Conservation (phyloP, 257 asterid genomes). For the Ballota nigra region DNA sequence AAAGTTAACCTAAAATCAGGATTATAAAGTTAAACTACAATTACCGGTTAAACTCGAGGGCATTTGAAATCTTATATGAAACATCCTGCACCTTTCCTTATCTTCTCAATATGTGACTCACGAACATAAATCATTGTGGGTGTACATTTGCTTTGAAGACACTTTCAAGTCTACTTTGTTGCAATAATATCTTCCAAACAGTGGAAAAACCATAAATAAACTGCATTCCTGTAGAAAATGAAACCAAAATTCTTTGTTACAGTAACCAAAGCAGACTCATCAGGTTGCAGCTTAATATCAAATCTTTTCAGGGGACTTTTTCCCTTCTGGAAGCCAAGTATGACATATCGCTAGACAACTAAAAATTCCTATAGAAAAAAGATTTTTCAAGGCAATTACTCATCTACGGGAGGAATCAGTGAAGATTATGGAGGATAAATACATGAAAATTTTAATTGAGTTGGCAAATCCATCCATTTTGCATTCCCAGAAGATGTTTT, state of each 20-base stretch:
- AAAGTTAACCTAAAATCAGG: slow-evolving; percentile 22
- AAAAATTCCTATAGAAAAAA: too few relatives aligned
- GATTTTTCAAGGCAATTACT: slow-evolving; percentile 6
- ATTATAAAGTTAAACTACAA: too few relatives aligned
- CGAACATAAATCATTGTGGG: slow-evolving; percentile 95
- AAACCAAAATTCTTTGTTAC: slow-evolving; percentile 98
- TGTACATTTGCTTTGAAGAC: slow-evolving; percentile 61
- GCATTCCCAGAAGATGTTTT: too few relatives aligned
- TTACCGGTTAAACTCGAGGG: slow-evolving; percentile 97
- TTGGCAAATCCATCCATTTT: too few relatives aligned
- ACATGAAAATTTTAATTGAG: not conserved
- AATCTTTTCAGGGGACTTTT: too few relatives aligned
- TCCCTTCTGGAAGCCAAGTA: too few relatives aligned
- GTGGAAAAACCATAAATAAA: slow-evolving; percentile 6
- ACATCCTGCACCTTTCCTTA: slow-evolving; percentile 91
- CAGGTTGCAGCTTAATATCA: slow-evolving; percentile 98
- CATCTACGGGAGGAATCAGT: slow-evolving; percentile 2
- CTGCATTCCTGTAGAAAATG: slow-evolving; percentile 82
- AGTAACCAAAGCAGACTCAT: slow-evolving; percentile 89
- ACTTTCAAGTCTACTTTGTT: slow-evolving; percentile 16
- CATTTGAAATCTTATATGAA: slow-evolving; percentile 89
- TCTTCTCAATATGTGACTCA: slow-evolving; percentile 88
- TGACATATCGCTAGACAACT: too few relatives aligned
- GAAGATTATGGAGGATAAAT: not conserved
- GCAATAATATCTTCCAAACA: slow-evolving; percentile 14